Conservation (phyloP, 2,329 filamentous ascomycete genomes). For the Pseudogymnoascus sp. region DNA sequence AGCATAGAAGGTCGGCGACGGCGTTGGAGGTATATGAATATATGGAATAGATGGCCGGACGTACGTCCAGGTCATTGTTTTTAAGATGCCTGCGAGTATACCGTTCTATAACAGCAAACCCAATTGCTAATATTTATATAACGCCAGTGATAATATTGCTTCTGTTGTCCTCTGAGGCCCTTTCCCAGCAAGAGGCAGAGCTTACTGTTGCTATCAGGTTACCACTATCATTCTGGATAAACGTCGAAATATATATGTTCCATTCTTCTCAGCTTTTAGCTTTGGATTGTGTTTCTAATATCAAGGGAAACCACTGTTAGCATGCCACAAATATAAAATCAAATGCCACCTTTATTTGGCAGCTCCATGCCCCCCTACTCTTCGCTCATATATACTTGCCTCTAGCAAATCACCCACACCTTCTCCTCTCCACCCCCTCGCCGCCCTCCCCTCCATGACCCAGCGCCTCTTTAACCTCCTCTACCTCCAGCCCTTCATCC, state of each 20-base stretch:
- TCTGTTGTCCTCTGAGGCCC: no score
- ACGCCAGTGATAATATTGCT: background rate
- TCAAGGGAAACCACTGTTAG: background rate
- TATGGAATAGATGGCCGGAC: background rate
- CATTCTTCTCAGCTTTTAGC: background rate
- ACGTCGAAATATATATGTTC: background rate
- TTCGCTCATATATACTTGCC: background rate
- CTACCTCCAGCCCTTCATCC: background rate
- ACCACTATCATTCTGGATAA: background rate
- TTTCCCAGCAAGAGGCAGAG: background rate
- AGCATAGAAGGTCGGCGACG: background rate
- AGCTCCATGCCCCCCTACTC: background rate
- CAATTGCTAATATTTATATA: background rate
- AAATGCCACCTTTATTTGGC: background rate
- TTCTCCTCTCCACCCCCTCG: background rate
- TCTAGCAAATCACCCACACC: background rate
- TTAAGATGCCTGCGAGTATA: background rate
- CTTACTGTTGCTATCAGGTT: background rate
- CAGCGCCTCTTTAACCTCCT: background rate
- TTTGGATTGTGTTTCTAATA: background rate
- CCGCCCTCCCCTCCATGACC: background rate
- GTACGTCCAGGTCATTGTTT: background rate
- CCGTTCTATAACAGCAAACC: background rate
- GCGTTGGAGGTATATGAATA: slow-evolving; percentile 2
- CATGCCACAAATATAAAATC: background rate